These are phyloP conservation scores for Gracilaria vermiculophylla DNA, from an alignment of 23 red algal genomes.

Conservation along the genomic window DNA sequence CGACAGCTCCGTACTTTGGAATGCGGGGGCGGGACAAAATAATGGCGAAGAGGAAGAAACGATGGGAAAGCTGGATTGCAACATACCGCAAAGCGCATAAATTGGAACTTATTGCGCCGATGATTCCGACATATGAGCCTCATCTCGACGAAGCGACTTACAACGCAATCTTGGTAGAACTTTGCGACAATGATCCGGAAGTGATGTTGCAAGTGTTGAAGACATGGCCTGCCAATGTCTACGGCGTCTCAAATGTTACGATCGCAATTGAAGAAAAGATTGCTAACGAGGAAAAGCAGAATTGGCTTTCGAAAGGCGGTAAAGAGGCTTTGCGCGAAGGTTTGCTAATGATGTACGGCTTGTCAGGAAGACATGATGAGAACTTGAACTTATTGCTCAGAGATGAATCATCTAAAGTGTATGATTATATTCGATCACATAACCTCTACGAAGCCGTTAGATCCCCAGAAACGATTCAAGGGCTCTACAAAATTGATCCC, in stretches of 20 bases:
- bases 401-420: conserved; percentile 47
- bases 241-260: conserved; percentile 49
- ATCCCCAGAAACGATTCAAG: conserved; percentile 50
- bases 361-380: conserved; percentile 83
- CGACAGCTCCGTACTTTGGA: conserved; percentile 59
- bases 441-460: conserved; percentile 79
- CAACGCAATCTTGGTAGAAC: conserved; percentile 40
- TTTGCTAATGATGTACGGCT: conserved; percentile 76
- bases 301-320: conserved; percentile 6
- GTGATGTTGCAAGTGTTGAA: conserved; percentile 66
- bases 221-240: conserved; percentile 81
- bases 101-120: conserved; percentile 43
- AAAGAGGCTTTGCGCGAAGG: conserved; percentile 46
- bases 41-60: conserved; percentile 35
- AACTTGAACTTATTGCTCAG: conserved; percentile 71
- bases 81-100: conserved; percentile 40
- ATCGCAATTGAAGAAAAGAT: conserved; percentile 70
- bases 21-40: conserved; percentile 39
- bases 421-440: conserved; percentile 83
- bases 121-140: conserved; percentile 72
- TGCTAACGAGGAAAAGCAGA: conserved; percentile 8
- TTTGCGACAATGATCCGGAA: conserved; percentile 36
- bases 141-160: conserved; percentile 45
- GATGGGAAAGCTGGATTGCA: conserved; percentile 83
- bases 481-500: conserved; percentile 71